These are phyloP conservation scores for Tolypocladium cylindrosporum DNA, from an alignment of 2,329 filamentous ascomycete genomes.

Conservation along the genomic window DNA sequence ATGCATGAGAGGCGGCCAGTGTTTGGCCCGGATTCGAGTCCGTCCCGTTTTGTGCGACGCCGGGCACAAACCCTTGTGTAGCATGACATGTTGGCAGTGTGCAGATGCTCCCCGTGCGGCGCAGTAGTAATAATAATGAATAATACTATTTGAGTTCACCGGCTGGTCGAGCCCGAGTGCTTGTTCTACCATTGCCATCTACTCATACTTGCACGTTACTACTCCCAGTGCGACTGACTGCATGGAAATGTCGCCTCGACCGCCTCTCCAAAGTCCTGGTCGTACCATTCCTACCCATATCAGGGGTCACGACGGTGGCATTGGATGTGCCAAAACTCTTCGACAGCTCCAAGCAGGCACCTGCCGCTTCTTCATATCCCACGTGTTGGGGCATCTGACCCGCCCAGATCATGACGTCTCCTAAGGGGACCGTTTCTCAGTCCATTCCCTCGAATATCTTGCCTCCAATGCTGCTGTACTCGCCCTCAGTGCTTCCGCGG, in stretches of 20 bases:
- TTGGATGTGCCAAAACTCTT: background rate
- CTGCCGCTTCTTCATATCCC: background rate
- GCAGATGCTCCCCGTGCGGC: too few species aligned
- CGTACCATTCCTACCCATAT: background rate
- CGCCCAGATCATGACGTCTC: background rate
- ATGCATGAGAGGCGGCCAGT: background rate
- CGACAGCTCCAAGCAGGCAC: background rate
- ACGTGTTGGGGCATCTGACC: background rate
- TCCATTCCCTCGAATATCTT: background rate
- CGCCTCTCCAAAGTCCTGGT: background rate
- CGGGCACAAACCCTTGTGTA: too few species aligned
- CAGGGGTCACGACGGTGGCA: background rate
- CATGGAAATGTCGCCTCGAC: background rate
- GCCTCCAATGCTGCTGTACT: background rate
- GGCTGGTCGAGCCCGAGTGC: too few species aligned
- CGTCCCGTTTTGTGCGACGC: too few species aligned
- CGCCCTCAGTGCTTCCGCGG: background rate
- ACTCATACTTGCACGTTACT: too few species aligned
- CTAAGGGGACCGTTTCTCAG: background rate
- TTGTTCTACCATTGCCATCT: too few species aligned
- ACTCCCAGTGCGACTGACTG: background rate
- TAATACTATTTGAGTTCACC: too few species aligned
- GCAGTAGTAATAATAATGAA: too few species aligned
- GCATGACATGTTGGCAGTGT: too few species aligned
- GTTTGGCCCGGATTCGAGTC: background rate